Percentiles rank a stretch among this genome's conserved stretches.
These are phyloP conservation scores for Celoporthe dispersa DNA, from an alignment of 2,329 filamentous ascomycete species.

Conservation along the genomic window DNA sequence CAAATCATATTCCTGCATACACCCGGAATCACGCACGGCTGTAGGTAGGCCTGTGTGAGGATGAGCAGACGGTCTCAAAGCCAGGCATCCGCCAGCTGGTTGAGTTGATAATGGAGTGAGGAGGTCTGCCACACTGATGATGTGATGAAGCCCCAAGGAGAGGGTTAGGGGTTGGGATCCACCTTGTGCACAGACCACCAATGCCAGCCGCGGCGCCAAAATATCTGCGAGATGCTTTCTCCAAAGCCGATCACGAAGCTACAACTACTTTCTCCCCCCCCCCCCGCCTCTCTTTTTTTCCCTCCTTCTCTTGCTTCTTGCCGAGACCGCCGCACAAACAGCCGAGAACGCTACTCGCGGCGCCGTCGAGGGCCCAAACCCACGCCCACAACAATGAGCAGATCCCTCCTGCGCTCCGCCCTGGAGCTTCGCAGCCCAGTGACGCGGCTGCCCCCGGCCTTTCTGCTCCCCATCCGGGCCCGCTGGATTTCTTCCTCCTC, in stretches of 20 bases:
- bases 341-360: background rate
- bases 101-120: background rate
- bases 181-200: slow-evolving; percentile 10
- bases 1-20: background rate
- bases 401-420: slow-evolving; percentile 66
- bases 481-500: slow-evolving; percentile 42
- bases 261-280: no score
- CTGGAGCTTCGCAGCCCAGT: slow-evolving; percentile 60
- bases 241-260: background rate
- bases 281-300: no score
- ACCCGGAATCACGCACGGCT: background rate
- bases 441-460: slow-evolving; percentile 52
- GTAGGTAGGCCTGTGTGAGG: no score
- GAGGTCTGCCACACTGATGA: no score
- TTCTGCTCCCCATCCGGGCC: slow-evolving; percentile 56
- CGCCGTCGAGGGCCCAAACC: background rate
- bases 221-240: slow-evolving; percentile 14
- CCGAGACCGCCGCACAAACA: background rate
- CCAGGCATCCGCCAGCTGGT: background rate
- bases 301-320: no score
- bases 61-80: no score
- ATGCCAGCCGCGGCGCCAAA: slow-evolving; percentile 3
- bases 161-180: slow-evolving; percentile 21
- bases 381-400: slow-evolving; percentile 49
- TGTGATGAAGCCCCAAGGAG: no score